Conservation (phyloP, 768 basidiomycete species). For the Termitomyces bulborhizus region DNA sequence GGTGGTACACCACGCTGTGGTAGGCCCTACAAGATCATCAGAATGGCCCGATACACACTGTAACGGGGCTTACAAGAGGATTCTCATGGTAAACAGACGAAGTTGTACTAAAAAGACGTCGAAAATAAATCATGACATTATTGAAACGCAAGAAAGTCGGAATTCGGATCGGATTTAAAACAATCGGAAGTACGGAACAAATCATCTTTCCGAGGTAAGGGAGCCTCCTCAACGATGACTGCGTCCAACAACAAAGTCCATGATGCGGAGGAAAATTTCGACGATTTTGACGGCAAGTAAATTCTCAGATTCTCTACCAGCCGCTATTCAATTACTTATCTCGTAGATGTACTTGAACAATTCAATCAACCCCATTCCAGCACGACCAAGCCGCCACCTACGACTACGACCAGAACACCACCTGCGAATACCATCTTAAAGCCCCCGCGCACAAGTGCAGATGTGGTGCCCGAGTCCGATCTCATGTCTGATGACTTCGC, state of each 20-base stretch:
- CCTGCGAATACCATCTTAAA: not conserved
- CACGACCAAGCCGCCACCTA: not conserved
- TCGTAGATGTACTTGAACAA: conserved; percentile 1
- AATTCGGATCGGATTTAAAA: too few species aligned
- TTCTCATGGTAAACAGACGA: conserved; percentile 12
- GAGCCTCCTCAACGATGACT: not conserved
- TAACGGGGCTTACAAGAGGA: conserved; percentile 9
- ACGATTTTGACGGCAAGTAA: not conserved
- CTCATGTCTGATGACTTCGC: conserved; percentile 3
- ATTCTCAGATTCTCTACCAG: not conserved
- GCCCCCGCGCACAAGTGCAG: not conserved
- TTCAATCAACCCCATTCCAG: not conserved
- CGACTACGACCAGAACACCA: not conserved
- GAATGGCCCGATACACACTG: not conserved
- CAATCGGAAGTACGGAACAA: too few species aligned
- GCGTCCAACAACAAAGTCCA: not conserved
- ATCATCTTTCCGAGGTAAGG: too few species aligned
- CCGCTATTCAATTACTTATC: not conserved
- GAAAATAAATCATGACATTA: not conserved
- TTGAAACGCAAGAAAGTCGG: too few species aligned
- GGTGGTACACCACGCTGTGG: conserved; percentile 37
- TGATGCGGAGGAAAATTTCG: not conserved
- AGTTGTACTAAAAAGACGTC: not conserved
- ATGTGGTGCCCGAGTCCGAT: not conserved
- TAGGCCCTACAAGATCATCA: conserved; percentile 12